A percentile compares a stretch with the other conserved stretches of the same genome.
These are phyloP conservation scores for Circinella minor DNA, from an alignment of 371 early-diverging fungal species.

Conservation along the genomic window DNA sequence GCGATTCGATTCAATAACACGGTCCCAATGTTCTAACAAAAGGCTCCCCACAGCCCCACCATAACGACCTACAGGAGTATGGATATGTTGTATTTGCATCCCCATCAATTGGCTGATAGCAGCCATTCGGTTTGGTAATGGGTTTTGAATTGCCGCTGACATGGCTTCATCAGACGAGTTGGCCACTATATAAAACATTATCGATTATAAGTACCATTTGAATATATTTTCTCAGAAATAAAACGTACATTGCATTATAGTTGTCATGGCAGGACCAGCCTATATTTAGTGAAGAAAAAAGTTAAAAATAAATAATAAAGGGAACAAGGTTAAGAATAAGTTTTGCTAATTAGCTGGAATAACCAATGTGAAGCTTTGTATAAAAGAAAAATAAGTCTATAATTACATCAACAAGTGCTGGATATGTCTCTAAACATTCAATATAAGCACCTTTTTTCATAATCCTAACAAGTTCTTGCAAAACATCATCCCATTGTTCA, in stretches of 20 bases:
- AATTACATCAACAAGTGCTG: conserved; percentile 40
- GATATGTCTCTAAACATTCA: conserved; percentile 51
- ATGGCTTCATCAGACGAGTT: conserved; percentile 2
- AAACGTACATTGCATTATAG: conserved; percentile 35
- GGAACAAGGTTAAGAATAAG: not conserved
- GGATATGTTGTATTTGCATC: conserved; percentile 49
- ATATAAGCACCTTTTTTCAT: conserved; percentile 54
- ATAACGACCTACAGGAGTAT: conserved; percentile 46
- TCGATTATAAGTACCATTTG: too few species aligned
- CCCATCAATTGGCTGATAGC: conserved; percentile 34
- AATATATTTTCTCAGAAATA: too few species aligned
- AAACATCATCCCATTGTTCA: conserved; percentile 40
- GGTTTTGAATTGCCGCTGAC: conserved; percentile 25
- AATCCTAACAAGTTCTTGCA: conserved; percentile 41
- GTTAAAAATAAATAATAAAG: not conserved
- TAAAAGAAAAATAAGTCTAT: not conserved
- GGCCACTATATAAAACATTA: not conserved
- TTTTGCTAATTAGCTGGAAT: not conserved
- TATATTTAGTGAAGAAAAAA: not conserved
- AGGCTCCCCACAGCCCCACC: conserved; percentile 41
- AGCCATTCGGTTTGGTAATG: conserved; percentile 49
- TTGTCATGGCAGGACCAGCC: conserved; percentile 41
- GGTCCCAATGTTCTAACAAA: conserved; percentile 48
- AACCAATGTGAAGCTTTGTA: too few species aligned
- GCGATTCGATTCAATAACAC: conserved; percentile 29